Evolutionary conservation across 768 basidiomycete genomes (phyloP), one percentile per base, ranked within the genome.

Genomic region (Lactarius hengduanensis): DNA sequence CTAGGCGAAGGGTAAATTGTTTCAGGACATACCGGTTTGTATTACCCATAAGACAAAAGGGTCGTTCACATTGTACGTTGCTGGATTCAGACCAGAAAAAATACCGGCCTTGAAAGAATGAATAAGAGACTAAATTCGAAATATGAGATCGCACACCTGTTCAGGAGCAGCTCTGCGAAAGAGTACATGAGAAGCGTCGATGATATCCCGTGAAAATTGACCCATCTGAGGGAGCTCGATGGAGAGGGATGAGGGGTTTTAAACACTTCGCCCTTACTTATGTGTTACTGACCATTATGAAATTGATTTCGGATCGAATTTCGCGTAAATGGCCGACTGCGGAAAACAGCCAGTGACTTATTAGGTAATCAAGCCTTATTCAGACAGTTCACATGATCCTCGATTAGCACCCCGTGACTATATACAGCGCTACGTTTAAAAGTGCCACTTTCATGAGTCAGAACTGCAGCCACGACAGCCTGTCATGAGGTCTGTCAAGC

Each of bases 381-480:
- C 45, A 10, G 45, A n/a, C n/a, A n/a, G 26, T 53, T 53, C 50
- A 53, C 50, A 53, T 53, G 50, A 53, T 26, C 41, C 41, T 18
- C 41, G 16, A 41, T 41, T 41, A 53, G 22, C 50, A 53, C 16
- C 43, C 43, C 18, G 43, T 45, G 43, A 45, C 43, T 2, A 45
- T 53, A 26, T 53, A 53, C 47, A 15, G 22, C 22, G 20, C 22
- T 10, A 13, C 7, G 13, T 26, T 53, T 13, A 53, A 4, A 50
- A 50, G 11, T 13, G 47, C 47, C 4, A 30, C 34, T 4, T 53
- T 78, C 76, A 92, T 34, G 90, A 93, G 74, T 94, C 92, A 18
- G 93, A 96, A 72, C 92, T 94, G 72, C 93, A 96, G 11, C 93
- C 93, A 69, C 91, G 89, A 73, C 93, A 96, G 15, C 93, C 93